Conservation (phyloP, 176 grass and related monocot genomes). For the bread wheat (Triticum aestivum) region IWGSC_CS_RefSeq_v2.1 NC_057801.1:652110536-652111035, state of each 20-base stretch:
- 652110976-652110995: background rate
- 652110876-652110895: slow-evolving; percentile 46
- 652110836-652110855: slow-evolving; percentile 66
- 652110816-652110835: slow-evolving; percentile 57
- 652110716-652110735: slow-evolving; percentile 50
- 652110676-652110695: no score
- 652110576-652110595: background rate
- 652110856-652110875: slow-evolving; percentile 81
- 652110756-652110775: slow-evolving; percentile 78
- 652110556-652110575: slow-evolving; percentile 7
- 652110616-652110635: background rate
- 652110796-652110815: slow-evolving; percentile 44
- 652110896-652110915: slow-evolving; percentile 35
- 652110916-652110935: slow-evolving; percentile 36
- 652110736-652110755: slow-evolving; percentile 94
- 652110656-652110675: no score
- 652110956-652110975: background rate
- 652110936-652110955: background rate
- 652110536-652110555: slow-evolving; percentile 17
- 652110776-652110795: slow-evolving; percentile 37
- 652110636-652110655: background rate
- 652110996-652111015: background rate
- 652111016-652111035: background rate
- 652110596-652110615: slow-evolving; percentile 27
- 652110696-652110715: background rate